phyloP scores from a whole-genome alignment of 495 filamentous ascomycete species.

The Annulohypoxylon moriforme region DNA sequence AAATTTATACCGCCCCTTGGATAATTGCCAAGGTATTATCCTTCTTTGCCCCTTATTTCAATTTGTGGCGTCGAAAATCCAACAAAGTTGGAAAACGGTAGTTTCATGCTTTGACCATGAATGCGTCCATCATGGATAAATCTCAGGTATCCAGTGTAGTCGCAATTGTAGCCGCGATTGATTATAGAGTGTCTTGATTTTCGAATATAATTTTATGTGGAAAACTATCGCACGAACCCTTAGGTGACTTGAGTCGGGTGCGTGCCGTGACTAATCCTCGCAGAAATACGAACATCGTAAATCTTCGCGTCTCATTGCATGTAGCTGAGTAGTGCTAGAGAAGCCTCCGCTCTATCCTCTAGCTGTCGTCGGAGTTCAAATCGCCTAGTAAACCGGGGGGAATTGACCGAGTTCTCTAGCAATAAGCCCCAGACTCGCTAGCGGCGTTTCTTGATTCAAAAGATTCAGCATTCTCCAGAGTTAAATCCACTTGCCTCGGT shows the following conservation, averaged over 20 bases:
- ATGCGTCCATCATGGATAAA: not conserved
- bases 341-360: not conserved
- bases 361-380: not conserved
- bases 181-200: not conserved
- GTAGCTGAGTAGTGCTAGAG: not conserved
- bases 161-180: not conserved
- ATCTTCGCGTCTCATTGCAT: not conserved
- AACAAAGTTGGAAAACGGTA: not conserved
- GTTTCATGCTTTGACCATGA: not conserved
- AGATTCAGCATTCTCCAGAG: not conserved
- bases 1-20: no score
- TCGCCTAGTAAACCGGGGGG: not conserved
- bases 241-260: no score
- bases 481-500: not conserved
- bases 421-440: not conserved
- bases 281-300: not conserved
- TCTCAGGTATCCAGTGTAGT: no score
- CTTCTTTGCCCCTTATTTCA: not conserved
- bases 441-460: not conserved
- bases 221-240: no score
- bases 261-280: not conserved
- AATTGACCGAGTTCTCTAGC: not conserved
- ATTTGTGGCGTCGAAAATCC: not conserved
- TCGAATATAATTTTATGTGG: not conserved
- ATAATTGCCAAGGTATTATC: no score